These are phyloP conservation scores for Metschnikowia hibisci DNA, from an alignment of 805 yeast species.

Conservation along the genomic window DNA sequence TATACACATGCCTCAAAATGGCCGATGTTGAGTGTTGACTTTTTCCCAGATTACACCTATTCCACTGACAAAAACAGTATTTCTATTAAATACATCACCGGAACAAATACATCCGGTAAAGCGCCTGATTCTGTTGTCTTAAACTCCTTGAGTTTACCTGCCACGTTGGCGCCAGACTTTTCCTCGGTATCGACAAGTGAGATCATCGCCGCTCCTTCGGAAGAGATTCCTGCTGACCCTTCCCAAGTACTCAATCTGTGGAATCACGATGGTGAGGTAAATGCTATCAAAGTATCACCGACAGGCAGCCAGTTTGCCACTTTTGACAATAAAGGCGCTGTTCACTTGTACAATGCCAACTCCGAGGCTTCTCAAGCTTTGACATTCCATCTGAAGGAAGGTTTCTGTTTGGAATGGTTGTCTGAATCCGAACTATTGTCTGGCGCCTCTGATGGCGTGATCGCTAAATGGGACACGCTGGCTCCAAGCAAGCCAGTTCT, in stretches of 20 bases:
- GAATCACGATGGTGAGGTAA: conserved; percentile 65
- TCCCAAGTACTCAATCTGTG: conserved; percentile 30
- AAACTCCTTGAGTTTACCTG: conserved; percentile 45
- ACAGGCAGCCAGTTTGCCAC: conserved; percentile 48
- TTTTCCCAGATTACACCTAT: conserved; percentile 49
- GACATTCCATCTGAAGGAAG: conserved; percentile 60
- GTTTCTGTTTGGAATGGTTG: conserved; percentile 71
- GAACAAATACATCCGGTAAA: conserved; percentile 44
- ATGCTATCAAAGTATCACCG: conserved; percentile 55
- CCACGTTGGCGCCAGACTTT: conserved; percentile 43
- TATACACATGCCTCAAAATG: conserved; percentile 64
- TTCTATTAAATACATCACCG: conserved; percentile 41
- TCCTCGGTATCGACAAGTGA: conserved; percentile 19
- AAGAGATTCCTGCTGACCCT: not conserved
- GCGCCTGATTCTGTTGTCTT: conserved; percentile 44
- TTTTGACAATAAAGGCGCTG: conserved; percentile 49
- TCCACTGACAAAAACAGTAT: conserved; percentile 27
- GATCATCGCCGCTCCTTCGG: conserved; percentile 18
- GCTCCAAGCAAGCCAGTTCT: conserved; percentile 44
- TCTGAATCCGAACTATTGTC: conserved; percentile 46
- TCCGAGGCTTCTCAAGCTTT: conserved; percentile 28
- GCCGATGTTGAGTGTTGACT: conserved; percentile 70
- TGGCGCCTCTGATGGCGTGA: conserved; percentile 62
- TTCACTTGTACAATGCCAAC: conserved; percentile 39
- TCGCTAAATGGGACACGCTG: conserved; percentile 66